phyloP scores from a whole-genome alignment of 2,329 filamentous ascomycete genomes.

The Colletotrichum lupini region DNA sequence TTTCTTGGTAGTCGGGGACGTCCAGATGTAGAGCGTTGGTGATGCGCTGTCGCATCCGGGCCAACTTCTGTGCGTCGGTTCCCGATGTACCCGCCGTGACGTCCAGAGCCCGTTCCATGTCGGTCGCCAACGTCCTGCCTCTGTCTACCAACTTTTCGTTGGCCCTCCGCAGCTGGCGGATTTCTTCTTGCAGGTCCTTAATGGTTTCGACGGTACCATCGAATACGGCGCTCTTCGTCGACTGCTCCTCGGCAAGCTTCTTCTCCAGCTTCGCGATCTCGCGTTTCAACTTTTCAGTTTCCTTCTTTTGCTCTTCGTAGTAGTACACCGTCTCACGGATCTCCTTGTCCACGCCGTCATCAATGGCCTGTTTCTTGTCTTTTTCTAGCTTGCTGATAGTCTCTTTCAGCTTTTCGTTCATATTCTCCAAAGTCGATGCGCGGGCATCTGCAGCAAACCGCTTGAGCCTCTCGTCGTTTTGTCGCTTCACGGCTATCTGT shows the following conservation, averaged over 20 bases:
- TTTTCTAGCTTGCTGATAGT: neutral
- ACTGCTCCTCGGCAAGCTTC: neutral
- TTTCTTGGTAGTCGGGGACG: neutral
- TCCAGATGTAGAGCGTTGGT: neutral
- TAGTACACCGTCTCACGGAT: neutral
- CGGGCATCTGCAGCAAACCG: neutral
- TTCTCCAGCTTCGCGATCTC: neutral
- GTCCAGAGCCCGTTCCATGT: neutral
- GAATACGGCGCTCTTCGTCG: neutral
- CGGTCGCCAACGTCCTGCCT: neutral
- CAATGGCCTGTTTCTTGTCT: neutral
- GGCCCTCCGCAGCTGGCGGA: neutral
- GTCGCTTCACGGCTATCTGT: neutral
- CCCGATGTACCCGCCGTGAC: neutral
- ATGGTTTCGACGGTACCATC: neutral
- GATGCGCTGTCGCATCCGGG: neutral
- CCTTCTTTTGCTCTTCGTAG: neutral
- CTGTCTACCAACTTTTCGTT: neutral
- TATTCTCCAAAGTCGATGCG: neutral
- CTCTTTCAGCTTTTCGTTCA: neutral
- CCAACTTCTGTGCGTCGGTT: neutral
- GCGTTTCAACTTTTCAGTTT: neutral
- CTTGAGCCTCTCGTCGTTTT: neutral
- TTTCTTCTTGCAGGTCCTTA: neutral
- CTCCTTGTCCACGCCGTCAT: neutral